phyloP scores from a whole-genome alignment of 768 basidiomycete genomes.

The Amanita subjunquillea region DNA sequence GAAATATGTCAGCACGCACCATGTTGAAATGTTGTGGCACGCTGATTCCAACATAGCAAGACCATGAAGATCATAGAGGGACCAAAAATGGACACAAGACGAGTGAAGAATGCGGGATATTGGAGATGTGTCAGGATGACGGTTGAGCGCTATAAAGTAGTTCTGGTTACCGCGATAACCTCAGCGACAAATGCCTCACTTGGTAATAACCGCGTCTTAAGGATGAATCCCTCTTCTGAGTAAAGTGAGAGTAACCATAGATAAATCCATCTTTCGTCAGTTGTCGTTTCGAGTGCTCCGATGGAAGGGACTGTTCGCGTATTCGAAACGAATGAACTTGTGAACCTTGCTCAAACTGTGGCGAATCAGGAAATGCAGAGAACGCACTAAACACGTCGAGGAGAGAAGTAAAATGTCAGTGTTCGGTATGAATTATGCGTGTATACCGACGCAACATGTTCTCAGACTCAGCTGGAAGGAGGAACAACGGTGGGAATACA shows the following conservation, averaged over 20 bases:
- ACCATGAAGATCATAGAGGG: conserved; percentile 69
- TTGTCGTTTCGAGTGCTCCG: conserved; percentile 20
- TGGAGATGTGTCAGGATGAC: conserved; percentile 74
- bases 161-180: background rate
- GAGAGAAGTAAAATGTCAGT: background rate
- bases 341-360: conserved; percentile 76
- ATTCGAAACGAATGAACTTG: conserved; percentile 84
- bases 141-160: conserved; percentile 49
- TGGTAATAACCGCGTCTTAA: conserved; percentile 78
- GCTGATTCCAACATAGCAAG: conserved; percentile 77
- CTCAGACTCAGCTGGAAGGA: conserved; percentile 61
- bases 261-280: conserved; percentile 51
- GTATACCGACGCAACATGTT: conserved; percentile 58
- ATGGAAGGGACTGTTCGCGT: conserved; percentile 31
- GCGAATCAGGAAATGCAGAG: conserved; percentile 85
- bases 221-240: conserved; percentile 50
- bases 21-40: conserved; percentile 76
- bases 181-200: conserved; percentile 25
- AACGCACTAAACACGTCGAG: conserved; percentile 53
- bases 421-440: background rate
- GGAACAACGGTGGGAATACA: conserved; percentile 54
- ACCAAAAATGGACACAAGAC: conserved; percentile 55
- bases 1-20: conserved; percentile 39
- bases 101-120: conserved; percentile 77
- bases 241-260: conserved; percentile 73